Base-by-base conservation (phyloP, 2,329 filamentous ascomycete genomes). In the Canariomyces notabilis region DNA sequence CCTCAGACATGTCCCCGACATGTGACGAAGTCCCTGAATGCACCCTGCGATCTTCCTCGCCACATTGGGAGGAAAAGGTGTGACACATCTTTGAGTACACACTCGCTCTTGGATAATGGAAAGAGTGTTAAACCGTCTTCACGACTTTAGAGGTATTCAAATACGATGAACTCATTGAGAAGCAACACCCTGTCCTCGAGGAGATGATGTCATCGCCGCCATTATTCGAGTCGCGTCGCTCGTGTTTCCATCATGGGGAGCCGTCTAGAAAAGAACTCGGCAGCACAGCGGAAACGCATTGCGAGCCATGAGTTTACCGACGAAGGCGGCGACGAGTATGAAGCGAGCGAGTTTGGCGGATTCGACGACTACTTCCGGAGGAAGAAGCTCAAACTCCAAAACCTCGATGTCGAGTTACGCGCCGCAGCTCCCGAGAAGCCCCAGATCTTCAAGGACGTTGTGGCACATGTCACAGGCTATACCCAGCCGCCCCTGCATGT, bases 351-450 rank as follows among this genome's bases (percentile, higher is more conserved):
- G 42, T 98, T 97, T 65, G 88, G 89, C 20, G 91, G 90, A 7
- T 94, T 97, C 59, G 69, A 75, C 19, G 91, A 97, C 61, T 98
- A 97, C 66, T 94, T 96, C 63, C 79, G 90, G 40, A 83, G 90
- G 46, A 98, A 98, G 73, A 96, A 95, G 74, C 82, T 95, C 66
- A 98, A 98, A 63, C 76, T 98, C 3, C 93, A 97, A 66, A 98
- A 98, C 60, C 78, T 93, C 22, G 93, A 98, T 67, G 83, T 82
- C 7, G 80, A 95, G 44, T 73, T 95, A 36, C 83, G 91, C 48
- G 77, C 85, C 23, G 72, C 79, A 4, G 79, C 82, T 1, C 67
- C 71, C 0, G 82, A 84, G 55, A 88, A 86, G 53, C 88, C 89
- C 8, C 81, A 80, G 51, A 89, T 98, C 42, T 98, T 98, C 73